Conservation (phyloP, 345 rosid species). For the Boechera divaricarpa region DNA sequence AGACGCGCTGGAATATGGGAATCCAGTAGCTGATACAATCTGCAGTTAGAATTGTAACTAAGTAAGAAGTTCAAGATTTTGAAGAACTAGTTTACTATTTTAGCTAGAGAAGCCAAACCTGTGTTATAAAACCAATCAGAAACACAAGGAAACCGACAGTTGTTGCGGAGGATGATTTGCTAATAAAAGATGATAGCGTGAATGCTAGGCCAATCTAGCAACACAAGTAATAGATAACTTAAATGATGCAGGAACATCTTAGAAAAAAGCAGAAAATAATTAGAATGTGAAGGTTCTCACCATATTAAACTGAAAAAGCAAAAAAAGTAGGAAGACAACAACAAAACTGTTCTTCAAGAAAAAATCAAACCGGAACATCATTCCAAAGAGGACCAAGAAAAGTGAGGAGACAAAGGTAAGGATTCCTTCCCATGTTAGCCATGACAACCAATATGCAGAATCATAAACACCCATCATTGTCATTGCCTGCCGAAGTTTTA, state of each 20-base stretch:
- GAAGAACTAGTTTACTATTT: slow-evolving; percentile 9
- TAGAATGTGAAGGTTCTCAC: slow-evolving; percentile 45
- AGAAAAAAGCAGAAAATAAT: not conserved
- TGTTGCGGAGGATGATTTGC: slow-evolving; percentile 83
- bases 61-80: slow-evolving; percentile 32
- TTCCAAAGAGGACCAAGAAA: slow-evolving; percentile 74
- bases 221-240: slow-evolving; percentile 19
- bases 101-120: too few species aligned
- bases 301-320: slow-evolving; percentile 85
- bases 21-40: slow-evolving; percentile 59
- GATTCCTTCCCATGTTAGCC: slow-evolving; percentile 86
- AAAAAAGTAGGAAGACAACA: slow-evolving; percentile 71
- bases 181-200: slow-evolving; percentile 73
- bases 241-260: not conserved
- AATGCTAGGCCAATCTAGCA: slow-evolving; percentile 82
- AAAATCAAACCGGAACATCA: slow-evolving; percentile 88
- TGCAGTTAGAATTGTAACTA: slow-evolving; percentile 45
- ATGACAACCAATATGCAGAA: slow-evolving; percentile 85
- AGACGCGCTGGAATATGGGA: slow-evolving; percentile 53
- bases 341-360: slow-evolving; percentile 80
- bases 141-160: slow-evolving; percentile 78
- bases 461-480: slow-evolving; percentile 85
- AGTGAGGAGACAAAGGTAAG: slow-evolving; percentile 73
- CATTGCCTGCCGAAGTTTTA: slow-evolving; percentile 96
- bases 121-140: slow-evolving; percentile 69